phyloP scores from a whole-genome alignment of 257 asterid genomes.

The Galeopsis tetrahit region DNA sequence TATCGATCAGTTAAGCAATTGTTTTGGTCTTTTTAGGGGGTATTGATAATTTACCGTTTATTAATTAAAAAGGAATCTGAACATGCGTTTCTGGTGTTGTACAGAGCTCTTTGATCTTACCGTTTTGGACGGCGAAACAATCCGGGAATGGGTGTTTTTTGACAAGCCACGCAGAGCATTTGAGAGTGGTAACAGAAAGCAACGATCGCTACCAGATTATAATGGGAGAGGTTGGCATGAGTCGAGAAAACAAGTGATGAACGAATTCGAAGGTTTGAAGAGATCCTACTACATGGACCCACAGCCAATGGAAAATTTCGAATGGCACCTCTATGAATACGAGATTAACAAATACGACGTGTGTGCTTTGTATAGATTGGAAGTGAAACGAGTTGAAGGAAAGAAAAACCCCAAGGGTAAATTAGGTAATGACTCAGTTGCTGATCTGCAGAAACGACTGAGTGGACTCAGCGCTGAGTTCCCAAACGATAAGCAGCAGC shows the following conservation, averaged over 20 bases:
- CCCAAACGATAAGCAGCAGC: constrained; percentile 58
- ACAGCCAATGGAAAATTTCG: constrained; percentile 77
- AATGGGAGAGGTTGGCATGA: constrained; percentile 98
- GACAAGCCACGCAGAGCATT: constrained; percentile 96
- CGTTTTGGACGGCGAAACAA: constrained; percentile 75
- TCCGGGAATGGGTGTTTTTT: constrained; percentile 94
- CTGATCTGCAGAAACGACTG: constrained; percentile 88
- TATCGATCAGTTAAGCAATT: background rate
- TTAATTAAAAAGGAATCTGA: background rate
- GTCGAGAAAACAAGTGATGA: constrained; percentile 87
- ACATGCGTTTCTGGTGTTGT: constrained; percentile 13
- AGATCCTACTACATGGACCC: constrained; percentile 99
- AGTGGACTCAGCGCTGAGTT: constrained; percentile 69
- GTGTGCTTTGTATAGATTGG: constrained; percentile 85
- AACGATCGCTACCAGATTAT: constrained; percentile 91
- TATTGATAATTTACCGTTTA: background rate
- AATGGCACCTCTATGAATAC: constrained; percentile 93
- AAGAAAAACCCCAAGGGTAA: constrained; percentile 78
- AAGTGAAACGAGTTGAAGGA: constrained; percentile 68
- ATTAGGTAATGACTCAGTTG: constrained; percentile 62
- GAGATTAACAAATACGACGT: constrained; percentile 70
- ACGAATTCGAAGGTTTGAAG: constrained; percentile 81
- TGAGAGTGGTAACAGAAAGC: constrained; percentile 93
- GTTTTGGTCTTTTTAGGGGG: background rate
- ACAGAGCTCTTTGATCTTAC: constrained; percentile 84